phyloP scores from a whole-genome alignment of 352 stramenopile species.

The Phytopythium litorale region DNA sequence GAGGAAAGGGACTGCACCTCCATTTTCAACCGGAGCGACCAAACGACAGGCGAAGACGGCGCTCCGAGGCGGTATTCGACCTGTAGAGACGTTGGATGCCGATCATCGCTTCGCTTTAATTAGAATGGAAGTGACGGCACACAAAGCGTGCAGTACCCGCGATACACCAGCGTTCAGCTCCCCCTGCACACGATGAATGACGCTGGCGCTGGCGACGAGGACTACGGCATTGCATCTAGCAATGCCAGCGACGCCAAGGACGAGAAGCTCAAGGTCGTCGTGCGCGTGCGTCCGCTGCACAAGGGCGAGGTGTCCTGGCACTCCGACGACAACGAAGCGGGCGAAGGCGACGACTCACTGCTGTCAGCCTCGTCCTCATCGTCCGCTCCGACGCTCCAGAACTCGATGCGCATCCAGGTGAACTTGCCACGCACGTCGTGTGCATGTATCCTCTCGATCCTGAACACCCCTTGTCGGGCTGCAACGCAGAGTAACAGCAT shows the following conservation, averaged over 20 bases:
- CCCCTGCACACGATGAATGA: background rate
- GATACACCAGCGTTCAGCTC: background rate
- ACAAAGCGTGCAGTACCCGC: background rate
- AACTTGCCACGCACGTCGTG: background rate
- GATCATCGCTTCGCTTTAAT: background rate
- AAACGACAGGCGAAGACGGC: background rate
- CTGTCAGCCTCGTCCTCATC: background rate
- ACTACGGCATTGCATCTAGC: background rate
- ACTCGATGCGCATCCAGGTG: constrained; percentile 36
- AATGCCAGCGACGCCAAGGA: constrained; percentile 13
- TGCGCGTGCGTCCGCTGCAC: constrained; percentile 51
- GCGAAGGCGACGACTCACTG: background rate
- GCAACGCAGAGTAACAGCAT: constrained; percentile 31
- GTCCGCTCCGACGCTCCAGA: background rate
- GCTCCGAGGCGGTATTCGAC: background rate
- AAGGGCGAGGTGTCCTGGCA: constrained; percentile 43
- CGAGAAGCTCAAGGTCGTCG: constrained; percentile 63
- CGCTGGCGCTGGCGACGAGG: background rate
- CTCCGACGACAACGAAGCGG: background rate
- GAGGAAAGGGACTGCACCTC: constrained; percentile 25
- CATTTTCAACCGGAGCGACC: constrained; percentile 34
- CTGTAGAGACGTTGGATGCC: background rate
- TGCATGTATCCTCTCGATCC: background rate
- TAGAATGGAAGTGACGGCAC: background rate
- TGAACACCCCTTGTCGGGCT: background rate